phyloP scores from a whole-genome alignment of 495 filamentous ascomycete genomes.

The Hyaloscypha bicolor region DNA sequence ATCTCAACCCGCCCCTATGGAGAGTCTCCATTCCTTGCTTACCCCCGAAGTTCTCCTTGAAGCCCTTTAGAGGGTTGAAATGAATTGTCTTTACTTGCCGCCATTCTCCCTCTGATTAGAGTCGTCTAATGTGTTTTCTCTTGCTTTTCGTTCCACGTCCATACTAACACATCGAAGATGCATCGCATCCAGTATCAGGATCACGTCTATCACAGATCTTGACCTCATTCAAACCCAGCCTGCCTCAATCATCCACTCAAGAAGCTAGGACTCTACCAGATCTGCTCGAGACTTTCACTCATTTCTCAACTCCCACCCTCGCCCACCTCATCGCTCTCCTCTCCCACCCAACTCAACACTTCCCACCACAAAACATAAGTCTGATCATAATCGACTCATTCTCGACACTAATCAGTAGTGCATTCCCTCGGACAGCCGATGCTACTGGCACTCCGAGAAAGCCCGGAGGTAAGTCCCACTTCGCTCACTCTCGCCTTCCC shows the following conservation, averaged over 20 bases:
- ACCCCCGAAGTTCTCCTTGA: too few species aligned
- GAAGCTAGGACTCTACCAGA: slow-evolving; percentile 18
- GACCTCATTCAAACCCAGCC: slow-evolving; percentile 7
- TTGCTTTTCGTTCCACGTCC: background rate
- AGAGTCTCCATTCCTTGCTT: too few species aligned
- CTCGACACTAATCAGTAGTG: slow-evolving; percentile 59
- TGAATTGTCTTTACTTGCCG: too few species aligned
- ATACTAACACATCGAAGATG: slow-evolving; percentile 42
- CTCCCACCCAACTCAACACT: slow-evolving; percentile 41
- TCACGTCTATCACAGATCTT: slow-evolving; percentile 44
- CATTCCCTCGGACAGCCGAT: slow-evolving; percentile 56
- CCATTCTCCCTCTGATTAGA: background rate
- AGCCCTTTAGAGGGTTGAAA: too few species aligned
- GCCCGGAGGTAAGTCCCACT: slow-evolving; percentile 16
- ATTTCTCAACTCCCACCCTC: slow-evolving; percentile 52
- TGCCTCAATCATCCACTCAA: slow-evolving; percentile 9
- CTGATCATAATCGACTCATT: slow-evolving; percentile 64
- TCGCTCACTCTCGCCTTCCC: slow-evolving; percentile 27
- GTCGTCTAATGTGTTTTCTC: background rate
- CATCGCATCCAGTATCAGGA: slow-evolving; percentile 47
- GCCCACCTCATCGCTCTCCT: slow-evolving; percentile 48
- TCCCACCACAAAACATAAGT: slow-evolving; percentile 52
- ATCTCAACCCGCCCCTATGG: too few species aligned
- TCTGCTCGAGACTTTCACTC: slow-evolving; percentile 40
- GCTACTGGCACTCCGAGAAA: slow-evolving; percentile 24